Percentiles rank a stretch among this genome's conserved stretches.
Evolutionary conservation across 495 filamentous ascomycete species (phyloP).

Genomic region (Podospora fimiseda): DNA sequence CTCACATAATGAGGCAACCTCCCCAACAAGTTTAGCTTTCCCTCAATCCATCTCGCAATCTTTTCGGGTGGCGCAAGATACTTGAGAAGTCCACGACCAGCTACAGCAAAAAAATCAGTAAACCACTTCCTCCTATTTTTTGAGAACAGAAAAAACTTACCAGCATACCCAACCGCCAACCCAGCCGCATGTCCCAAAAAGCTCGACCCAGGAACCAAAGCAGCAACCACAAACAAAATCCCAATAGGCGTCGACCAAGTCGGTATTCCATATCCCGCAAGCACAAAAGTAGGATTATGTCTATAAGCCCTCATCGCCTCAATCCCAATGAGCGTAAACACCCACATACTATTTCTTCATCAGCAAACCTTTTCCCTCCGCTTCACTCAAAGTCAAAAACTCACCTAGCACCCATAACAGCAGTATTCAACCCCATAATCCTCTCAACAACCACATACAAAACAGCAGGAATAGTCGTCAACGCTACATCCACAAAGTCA

Average conservation of each 20-base stretch:
- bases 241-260: slow-evolving; percentile 87
- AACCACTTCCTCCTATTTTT: not conserved
- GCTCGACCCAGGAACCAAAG: slow-evolving; percentile 73
- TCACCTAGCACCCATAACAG: slow-evolving; percentile 78
- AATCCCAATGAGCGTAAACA: slow-evolving; percentile 75
- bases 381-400: slow-evolving; percentile 12
- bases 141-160: slow-evolving; percentile 52
- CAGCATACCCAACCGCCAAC: slow-evolving; percentile 73
- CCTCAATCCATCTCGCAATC: slow-evolving; percentile 74
- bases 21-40: slow-evolving; percentile 73
- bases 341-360: slow-evolving; percentile 59
- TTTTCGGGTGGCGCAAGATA: slow-evolving; percentile 78
- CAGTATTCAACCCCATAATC: slow-evolving; percentile 54
- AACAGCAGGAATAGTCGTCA: slow-evolving; percentile 71
- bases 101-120: slow-evolving; percentile 34
- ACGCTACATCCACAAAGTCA: slow-evolving; percentile 49
- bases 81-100: slow-evolving; percentile 77
- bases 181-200: slow-evolving; percentile 83
- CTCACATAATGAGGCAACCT: slow-evolving; percentile 83
- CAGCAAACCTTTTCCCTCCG: not conserved
- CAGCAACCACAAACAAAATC: slow-evolving; percentile 59
- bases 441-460: slow-evolving; percentile 67
- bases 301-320: slow-evolving; percentile 77
- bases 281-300: slow-evolving; percentile 66
- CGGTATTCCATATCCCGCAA: slow-evolving; percentile 70